phyloP scores from a whole-genome alignment of 148 eudicot species.

The Rhododendron molle region DNA sequence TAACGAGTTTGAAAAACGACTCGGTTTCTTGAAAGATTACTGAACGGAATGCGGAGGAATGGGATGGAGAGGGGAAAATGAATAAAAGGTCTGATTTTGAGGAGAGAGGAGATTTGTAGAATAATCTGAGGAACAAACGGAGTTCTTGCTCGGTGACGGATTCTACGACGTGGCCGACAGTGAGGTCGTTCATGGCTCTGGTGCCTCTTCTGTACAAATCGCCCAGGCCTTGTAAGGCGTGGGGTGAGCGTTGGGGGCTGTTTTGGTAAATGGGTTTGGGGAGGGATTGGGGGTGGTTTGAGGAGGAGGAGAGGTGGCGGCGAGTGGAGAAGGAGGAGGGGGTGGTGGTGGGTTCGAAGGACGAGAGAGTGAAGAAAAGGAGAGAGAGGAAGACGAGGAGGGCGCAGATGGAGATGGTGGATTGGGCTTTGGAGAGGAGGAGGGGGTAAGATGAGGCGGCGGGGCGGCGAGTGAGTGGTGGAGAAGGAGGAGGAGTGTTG shows the following conservation, averaged over 20 bases:
- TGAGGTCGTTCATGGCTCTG: slow-evolving; percentile 47
- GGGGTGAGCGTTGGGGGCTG: neutral
- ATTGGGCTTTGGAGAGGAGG: slow-evolving; percentile 49
- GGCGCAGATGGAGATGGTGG: slow-evolving; percentile 62
- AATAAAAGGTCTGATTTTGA: slow-evolving; percentile 49
- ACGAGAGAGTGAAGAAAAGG: slow-evolving; percentile 64
- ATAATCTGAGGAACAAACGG: slow-evolving; percentile 35
- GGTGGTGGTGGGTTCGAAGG: slow-evolving; percentile 47
- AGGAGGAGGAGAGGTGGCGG: slow-evolving; percentile 13
- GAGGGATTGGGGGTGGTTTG: neutral
- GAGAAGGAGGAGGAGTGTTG: neutral
- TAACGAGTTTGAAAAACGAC: slow-evolving; percentile 34
- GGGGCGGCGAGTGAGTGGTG: slow-evolving; percentile 1
- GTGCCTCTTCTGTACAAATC: slow-evolving; percentile 52
- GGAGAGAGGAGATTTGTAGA: slow-evolving; percentile 33
- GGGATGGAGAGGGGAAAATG: slow-evolving; percentile 29
- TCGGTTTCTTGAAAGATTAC: slow-evolving; percentile 39
- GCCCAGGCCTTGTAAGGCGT: slow-evolving; percentile 76
- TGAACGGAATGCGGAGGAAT: slow-evolving; percentile 11
- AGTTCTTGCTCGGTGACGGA: slow-evolving; percentile 25
- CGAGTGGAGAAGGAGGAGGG: slow-evolving; percentile 9
- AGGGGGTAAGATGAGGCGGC: slow-evolving; percentile 23
- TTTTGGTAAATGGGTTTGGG: neutral
- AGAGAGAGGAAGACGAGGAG: slow-evolving; percentile 57
- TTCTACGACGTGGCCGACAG: slow-evolving; percentile 54